These are phyloP conservation scores for Pseudonitzschia multiseries DNA, from an alignment of 108 stramenopile species.

Conservation along the genomic window DNA sequence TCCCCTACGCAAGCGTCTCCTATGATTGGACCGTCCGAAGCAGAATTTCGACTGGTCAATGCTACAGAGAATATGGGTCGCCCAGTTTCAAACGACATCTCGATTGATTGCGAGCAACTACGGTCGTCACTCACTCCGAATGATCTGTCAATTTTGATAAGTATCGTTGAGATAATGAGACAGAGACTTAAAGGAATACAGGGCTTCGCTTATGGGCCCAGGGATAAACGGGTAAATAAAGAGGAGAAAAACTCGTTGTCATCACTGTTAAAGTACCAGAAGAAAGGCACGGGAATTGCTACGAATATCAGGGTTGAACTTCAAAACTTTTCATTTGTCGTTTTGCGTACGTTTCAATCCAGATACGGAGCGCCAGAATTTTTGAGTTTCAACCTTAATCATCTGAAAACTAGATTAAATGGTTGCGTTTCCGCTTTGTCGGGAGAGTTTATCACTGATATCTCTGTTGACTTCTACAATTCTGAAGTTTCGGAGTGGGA, in stretches of 20 bases:
- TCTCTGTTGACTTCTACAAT: slow-evolving; percentile 61
- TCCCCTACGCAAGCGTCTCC: slow-evolving; percentile 38
- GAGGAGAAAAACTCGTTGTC: slow-evolving; percentile 12
- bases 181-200: slow-evolving; percentile 44
- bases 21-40: slow-evolving; percentile 58
- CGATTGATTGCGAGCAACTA: slow-evolving; percentile 65
- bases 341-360: slow-evolving; percentile 51
- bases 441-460: slow-evolving; percentile 45
- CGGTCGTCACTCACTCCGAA: slow-evolving; percentile 59
- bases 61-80: slow-evolving; percentile 60
- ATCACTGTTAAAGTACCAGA: slow-evolving; percentile 47
- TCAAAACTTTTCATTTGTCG: slow-evolving; percentile 55
- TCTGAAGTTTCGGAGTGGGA: slow-evolving; percentile 64
- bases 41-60: slow-evolving; percentile 67
- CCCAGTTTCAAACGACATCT: slow-evolving; percentile 66
- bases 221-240: neutral
- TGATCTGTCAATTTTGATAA: slow-evolving; percentile 56
- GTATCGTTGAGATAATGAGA: slow-evolving; percentile 52
- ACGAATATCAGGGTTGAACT: slow-evolving; percentile 63
- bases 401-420: slow-evolving; percentile 50
- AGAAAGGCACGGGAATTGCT: slow-evolving; percentile 74
- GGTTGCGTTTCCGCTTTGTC: slow-evolving; percentile 67
- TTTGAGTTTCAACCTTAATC: slow-evolving; percentile 52
- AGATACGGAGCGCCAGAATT: slow-evolving; percentile 58
- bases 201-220: neutral